Evolutionary conservation across 805 yeast species (phyloP).

Genomic region (Komagataella mondaviorum): DNA sequence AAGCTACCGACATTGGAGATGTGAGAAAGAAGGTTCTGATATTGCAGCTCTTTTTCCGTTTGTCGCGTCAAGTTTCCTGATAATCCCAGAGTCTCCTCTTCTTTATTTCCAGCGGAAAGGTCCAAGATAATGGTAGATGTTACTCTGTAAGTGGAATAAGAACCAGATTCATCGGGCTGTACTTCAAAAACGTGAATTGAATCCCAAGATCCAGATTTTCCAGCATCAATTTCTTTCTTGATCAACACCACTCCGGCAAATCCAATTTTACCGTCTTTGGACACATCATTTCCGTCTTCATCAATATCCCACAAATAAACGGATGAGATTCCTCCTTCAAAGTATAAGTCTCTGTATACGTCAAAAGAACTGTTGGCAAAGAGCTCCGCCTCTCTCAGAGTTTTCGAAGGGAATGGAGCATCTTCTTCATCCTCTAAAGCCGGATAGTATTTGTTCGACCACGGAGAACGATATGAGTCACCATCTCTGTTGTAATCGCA

Average conservation of each 20-base stretch:
- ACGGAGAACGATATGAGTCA: constrained; percentile 85
- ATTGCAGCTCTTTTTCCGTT: constrained; percentile 38
- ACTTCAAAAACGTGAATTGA: constrained; percentile 88
- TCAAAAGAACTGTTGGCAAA: constrained; percentile 86
- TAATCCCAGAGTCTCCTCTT: constrained; percentile 28
- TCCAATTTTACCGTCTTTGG: constrained; percentile 34
- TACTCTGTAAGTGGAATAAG: constrained; percentile 43
- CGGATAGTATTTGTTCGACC: constrained; percentile 67
- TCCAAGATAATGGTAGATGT: constrained; percentile 85
- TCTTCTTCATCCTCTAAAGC: constrained; percentile 35
- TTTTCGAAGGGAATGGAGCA: constrained; percentile 60
- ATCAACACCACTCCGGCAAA: constrained; percentile 89
- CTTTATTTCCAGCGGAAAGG: constrained; percentile 22
- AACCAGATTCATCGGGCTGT: constrained; percentile 22
- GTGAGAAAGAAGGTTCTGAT: constrained; percentile 47
- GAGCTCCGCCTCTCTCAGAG: constrained; percentile 60
- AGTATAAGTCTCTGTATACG: constrained; percentile 83
- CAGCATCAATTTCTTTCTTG: constrained; percentile 43
- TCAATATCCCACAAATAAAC: constrained; percentile 85
- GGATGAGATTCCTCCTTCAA: constrained; percentile 86
- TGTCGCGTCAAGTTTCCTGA: constrained; percentile 86
- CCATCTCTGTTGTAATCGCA: constrained; percentile 96
- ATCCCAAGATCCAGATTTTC: constrained; percentile 62
- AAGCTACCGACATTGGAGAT: constrained; percentile 75
- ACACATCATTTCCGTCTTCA: constrained; percentile 19